Evolutionary conservation across 768 basidiomycete species (phyloP), one percentile per base, ranked within the genome.

Genomic region (Xerocomellus chrysenteron): DNA sequence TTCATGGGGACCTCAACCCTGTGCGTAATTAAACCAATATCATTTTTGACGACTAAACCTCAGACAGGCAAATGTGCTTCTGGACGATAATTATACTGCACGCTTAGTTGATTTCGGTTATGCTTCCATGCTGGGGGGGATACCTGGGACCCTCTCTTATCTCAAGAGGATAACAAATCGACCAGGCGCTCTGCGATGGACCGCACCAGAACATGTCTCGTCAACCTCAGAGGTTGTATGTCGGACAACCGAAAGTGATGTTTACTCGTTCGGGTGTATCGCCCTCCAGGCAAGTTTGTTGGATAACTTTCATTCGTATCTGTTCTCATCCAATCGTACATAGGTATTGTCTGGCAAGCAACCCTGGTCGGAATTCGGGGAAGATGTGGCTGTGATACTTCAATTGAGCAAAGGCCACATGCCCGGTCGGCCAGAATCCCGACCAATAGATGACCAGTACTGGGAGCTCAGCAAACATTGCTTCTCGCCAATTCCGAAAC

Each of bases 91-190:
- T 21, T 55, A 55, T 10, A 51, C 12, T 30, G 54, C 54, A 4
- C 54, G 54, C 5, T 30, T 55, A 36, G 10, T 19, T 43, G 54
- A 55, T 28, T 52, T 52, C 13, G 51, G 51, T 1, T 26, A 36
- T 28, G 52, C 52, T 19, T 52, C 52, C 35, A 36, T 55, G 54
- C 5, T 51, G n/a, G 54, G 54, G 14, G 49, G 28, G 6, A 51
- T 52, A 26, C 54, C 54, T 1, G 54, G 16, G 10, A 40, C 24
- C 10, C 19, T 42, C 17, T 7, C 1, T 2, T 54, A 54, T 26
- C 54, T 54, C 24, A 33, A 28, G 24, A 50, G 47, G n/a, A 13
- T 3, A 5, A 54, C 54, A 14, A 5, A 2, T 7, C 32, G n/a
- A 16, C 21, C 33, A 2, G 54, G 54, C 1, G 40, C 47, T 16